Evolutionary conservation across 75 land plant genomes (phyloP).

Genomic region (Adiantum capillusveneris): DNA sequence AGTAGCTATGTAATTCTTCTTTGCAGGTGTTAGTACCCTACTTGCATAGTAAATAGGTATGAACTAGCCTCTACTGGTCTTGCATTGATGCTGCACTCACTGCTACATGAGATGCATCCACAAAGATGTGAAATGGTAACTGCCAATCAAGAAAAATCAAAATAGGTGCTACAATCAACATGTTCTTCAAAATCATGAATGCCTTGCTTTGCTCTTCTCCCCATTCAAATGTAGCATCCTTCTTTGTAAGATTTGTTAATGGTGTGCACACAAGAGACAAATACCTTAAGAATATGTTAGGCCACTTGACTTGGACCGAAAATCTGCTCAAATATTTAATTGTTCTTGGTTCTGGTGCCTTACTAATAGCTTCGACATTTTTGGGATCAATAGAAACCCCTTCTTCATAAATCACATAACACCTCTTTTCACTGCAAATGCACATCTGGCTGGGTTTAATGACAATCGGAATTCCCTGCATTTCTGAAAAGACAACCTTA

Average conservation of each 20-base stretch:
- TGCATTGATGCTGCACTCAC: slow-evolving; percentile 1
- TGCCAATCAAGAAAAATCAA: neutral
- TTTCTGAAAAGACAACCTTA: neutral
- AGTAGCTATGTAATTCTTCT: neutral
- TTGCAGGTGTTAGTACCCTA: neutral
- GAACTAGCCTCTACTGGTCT: neutral
- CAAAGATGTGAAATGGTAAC: neutral
- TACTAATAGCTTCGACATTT: neutral
- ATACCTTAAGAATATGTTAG: neutral
- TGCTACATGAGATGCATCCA: slow-evolving; percentile 1
- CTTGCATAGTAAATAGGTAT: neutral
- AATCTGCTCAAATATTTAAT: neutral
- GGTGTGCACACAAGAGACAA: neutral
- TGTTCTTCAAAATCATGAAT: neutral
- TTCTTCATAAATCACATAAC: neutral
- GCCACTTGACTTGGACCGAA: neutral
- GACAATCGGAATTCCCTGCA: neutral
- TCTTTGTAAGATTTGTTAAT: neutral
- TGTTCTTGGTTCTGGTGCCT: neutral
- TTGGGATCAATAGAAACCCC: neutral
- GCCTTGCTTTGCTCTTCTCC: neutral
- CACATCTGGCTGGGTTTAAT: neutral
- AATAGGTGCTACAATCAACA: neutral
- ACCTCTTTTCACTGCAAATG: neutral
- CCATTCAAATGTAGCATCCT: neutral